Percentiles rank a stretch among this genome's conserved stretches.
Evolutionary conservation across 768 basidiomycete genomes (phyloP).

Genomic region (Lentinula aciculospora): DNA sequence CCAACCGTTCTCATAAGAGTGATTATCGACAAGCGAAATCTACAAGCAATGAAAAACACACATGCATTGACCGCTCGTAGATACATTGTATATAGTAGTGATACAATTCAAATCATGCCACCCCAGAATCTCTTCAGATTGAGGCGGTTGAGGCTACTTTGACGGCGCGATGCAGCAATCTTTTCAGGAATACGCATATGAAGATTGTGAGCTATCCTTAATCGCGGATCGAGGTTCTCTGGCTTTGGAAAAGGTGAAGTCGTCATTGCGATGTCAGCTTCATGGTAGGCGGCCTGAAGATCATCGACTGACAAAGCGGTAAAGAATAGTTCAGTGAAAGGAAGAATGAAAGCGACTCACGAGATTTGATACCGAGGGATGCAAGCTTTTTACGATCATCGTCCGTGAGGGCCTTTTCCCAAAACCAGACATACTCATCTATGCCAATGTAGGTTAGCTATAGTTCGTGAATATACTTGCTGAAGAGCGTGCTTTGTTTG

Average conservation of each 20-base stretch:
- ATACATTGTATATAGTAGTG: background rate
- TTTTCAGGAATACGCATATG: conserved; percentile 7
- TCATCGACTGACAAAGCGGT: background rate
- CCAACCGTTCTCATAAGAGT: conserved; percentile 5
- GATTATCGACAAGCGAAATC: no score
- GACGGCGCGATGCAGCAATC: conserved; percentile 1
- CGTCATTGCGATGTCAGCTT: conserved; percentile 8
- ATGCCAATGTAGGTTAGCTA: no score
- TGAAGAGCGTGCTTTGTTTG: background rate
- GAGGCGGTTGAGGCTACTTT: conserved; percentile 2
- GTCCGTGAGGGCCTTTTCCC: conserved; percentile 1
- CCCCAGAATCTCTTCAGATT: conserved; percentile 7
- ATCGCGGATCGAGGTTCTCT: background rate
- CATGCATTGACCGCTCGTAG: no score
- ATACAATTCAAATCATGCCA: conserved; percentile 1
- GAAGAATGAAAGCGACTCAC: background rate
- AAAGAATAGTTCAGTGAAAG: background rate
- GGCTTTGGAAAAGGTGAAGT: conserved; percentile 4
- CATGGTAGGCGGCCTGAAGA: conserved; percentile 6
- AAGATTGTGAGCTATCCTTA: conserved; percentile 4
- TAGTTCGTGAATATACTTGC: background rate
- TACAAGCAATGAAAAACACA: no score
- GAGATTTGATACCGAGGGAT: background rate
- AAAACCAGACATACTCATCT: conserved; percentile 7
- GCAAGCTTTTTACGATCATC: conserved; percentile 4